Evolutionary conservation across 2,329 filamentous ascomycete species (phyloP).

Genomic region (Arachnomyces sp.): DNA sequence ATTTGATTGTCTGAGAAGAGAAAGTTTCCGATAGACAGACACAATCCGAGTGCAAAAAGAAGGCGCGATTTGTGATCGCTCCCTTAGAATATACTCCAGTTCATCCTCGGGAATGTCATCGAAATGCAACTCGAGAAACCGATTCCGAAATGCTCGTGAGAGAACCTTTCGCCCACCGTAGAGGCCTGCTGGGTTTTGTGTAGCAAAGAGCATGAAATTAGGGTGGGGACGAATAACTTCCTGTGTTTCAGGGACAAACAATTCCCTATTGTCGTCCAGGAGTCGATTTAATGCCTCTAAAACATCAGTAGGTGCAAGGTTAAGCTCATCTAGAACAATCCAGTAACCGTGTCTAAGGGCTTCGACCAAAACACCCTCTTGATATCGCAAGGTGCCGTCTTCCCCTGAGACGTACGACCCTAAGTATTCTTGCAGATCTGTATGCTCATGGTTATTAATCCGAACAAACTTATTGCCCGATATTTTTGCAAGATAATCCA

Average conservation of each 20-base stretch:
- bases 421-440: conserved; percentile 93
- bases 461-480: conserved; percentile 95
- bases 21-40: conserved; percentile 86
- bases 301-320: conserved; percentile 93
- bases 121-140: conserved; percentile 94
- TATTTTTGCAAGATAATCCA: conserved; percentile 92
- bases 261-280: conserved; percentile 90
- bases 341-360: conserved; percentile 89
- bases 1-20: conserved; percentile 78
- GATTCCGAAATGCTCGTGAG: conserved; percentile 89
- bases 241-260: conserved; percentile 93
- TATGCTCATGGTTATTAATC: conserved; percentile 99
- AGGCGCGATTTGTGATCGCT: conserved; percentile 79
- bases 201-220: conserved; percentile 97
- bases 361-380: conserved; percentile 88
- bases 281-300: conserved; percentile 92
- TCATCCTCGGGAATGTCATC: conserved; percentile 97
- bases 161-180: conserved; percentile 93
- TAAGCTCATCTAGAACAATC: conserved; percentile 97
- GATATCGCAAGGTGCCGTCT: conserved; percentile 79
- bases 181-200: conserved; percentile 89
- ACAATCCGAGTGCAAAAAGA: conserved; percentile 90
- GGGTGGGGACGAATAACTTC: conserved; percentile 86
- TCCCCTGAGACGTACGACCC: conserved; percentile 84
- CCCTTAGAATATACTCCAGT: conserved; percentile 81